Evolutionary conservation across 768 basidiomycete species (phyloP).

Genomic region (Neoboletus subvelutipes): DNA sequence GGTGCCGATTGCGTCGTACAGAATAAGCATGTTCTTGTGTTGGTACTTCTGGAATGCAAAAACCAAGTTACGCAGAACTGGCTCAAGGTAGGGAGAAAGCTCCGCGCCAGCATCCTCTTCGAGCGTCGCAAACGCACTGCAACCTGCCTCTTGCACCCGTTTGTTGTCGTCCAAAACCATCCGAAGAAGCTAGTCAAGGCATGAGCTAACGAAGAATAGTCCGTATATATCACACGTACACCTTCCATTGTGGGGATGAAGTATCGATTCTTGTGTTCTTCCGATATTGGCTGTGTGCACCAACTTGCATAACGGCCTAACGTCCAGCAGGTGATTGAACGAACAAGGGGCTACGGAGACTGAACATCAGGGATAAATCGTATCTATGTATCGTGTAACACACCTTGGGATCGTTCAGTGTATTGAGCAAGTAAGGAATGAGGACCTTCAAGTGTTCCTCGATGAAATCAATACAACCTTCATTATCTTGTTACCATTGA

Average conservation of each 20-base stretch:
- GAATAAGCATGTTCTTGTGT: slow-evolving; percentile 97
- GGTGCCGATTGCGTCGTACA: slow-evolving; percentile 99
- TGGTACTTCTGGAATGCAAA: slow-evolving; percentile 98
- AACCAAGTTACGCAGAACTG: slow-evolving; percentile 91
- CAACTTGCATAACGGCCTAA: slow-evolving; percentile 98
- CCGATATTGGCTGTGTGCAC: slow-evolving; percentile 83
- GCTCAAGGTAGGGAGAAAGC: slow-evolving; percentile 91
- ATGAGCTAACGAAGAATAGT: slow-evolving; percentile 1
- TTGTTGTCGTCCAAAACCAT: slow-evolving; percentile 99
- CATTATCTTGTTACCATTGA: slow-evolving; percentile 10
- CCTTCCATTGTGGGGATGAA: slow-evolving; percentile 99
- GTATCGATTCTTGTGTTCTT: slow-evolving; percentile 85
- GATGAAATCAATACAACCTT: slow-evolving; percentile 97
- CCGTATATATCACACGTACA: slow-evolving; percentile 48
- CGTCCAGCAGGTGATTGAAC: slow-evolving; percentile 99
- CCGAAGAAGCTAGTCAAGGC: slow-evolving; percentile 71
- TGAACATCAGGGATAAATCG: slow-evolving; percentile 1
- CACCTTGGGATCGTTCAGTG: slow-evolving; percentile 90
- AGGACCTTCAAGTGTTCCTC: slow-evolving; percentile 93
- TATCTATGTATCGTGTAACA: slow-evolving; percentile 11
- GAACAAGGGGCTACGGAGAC: slow-evolving; percentile 76
- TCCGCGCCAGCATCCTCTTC: slow-evolving; percentile 95
- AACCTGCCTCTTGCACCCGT: slow-evolving; percentile 98
- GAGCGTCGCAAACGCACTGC: slow-evolving; percentile 96
- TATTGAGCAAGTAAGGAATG: slow-evolving; percentile 89